Base-by-base conservation (phyloP, 2,329 filamentous ascomycete genomes). In the Calonectria naviculata region DNA sequence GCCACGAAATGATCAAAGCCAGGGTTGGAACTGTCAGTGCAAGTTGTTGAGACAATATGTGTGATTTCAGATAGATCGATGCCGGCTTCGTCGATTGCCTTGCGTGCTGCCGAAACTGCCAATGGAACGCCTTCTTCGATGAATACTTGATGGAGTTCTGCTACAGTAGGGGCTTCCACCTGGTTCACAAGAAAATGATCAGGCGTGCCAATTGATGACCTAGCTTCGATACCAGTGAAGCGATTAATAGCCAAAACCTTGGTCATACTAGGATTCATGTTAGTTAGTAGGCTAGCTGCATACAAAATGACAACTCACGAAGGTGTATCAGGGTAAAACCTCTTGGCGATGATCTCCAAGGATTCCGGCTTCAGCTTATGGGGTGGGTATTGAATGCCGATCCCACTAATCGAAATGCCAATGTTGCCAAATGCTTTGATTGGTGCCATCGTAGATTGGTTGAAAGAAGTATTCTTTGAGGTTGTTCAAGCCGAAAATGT, bases 1-100 rank as follows among this genome's bases (percentile, higher is more conserved):
- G 87, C 87, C 28, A 93, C 89, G 72, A 86, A 92, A 79, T 93
- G 90, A 74, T 93, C 92, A 78, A 90, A 93, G 1, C 91, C 91
- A 0, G 91, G 91, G 78, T 93, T 93, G 19, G 91, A 90, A 73
- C 90, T 92, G 78, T 93, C 90, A 10, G 91, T 93, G 79, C 92
- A 93, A 6, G 91, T 93, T 0, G 91, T 92, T 28, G 90, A 89
- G 10, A 93, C 90, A 46, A 93, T 85, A 76, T 93, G 92, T 4
- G 91, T 93, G 72, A 93, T 90, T 63, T 90, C 83, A 4, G 78
- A 78, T 0, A 86, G 78, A 47, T 87, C 84, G 47, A 91, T 79
- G 19, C 84, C 83, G 6, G 90, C 88, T 78, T 91, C 89, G 9
- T 83, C 81, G 12, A 91, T 83, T 6, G 90, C 90, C 78, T 90